These are phyloP conservation scores for Keqinozyma sinolaborantium DNA, from an alignment of 1,139 yeast genomes.

Conservation along the genomic window DNA sequence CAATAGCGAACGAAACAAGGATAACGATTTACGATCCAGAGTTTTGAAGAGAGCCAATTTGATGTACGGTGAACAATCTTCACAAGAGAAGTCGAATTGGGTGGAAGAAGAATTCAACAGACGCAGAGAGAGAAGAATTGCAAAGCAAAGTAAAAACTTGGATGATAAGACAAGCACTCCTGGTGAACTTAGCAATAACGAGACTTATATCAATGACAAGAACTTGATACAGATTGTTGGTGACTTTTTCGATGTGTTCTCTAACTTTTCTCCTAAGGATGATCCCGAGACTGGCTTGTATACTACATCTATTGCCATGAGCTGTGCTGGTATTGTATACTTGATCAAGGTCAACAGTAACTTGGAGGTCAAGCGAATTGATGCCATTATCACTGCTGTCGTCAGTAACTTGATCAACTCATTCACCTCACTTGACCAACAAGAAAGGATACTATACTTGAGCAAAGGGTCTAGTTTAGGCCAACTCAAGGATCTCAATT, in stretches of 20 bases:
- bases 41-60: constrained; percentile 68
- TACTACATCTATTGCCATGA: constrained; percentile 29
- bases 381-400: constrained; percentile 15
- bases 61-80: constrained; percentile 60
- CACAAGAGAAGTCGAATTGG: constrained; percentile 64
- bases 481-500: constrained; percentile 12
- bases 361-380: constrained; percentile 12
- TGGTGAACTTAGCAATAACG: constrained; percentile 6
- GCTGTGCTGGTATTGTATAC: constrained; percentile 10
- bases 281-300: constrained; percentile 35
- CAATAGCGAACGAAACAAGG: constrained; percentile 78
- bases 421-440: constrained; percentile 20
- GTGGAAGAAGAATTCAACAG: constrained; percentile 67
- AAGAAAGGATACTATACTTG: constrained; percentile 27
- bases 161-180: constrained; percentile 2
- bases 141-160: constrained; percentile 24
- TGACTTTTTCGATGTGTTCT: constrained; percentile 34
- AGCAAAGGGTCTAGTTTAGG: constrained; percentile 27
- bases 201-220: constrained; percentile 10
- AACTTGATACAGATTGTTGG: constrained; percentile 21
- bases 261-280: constrained; percentile 30
- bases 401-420: constrained; percentile 21
- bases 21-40: constrained; percentile 78
- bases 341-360: constrained; percentile 8
- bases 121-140: constrained; percentile 59